These are phyloP conservation scores for Heimioporus sp. DNA, from an alignment of 768 basidiomycete species.

Conservation along the genomic window DNA sequence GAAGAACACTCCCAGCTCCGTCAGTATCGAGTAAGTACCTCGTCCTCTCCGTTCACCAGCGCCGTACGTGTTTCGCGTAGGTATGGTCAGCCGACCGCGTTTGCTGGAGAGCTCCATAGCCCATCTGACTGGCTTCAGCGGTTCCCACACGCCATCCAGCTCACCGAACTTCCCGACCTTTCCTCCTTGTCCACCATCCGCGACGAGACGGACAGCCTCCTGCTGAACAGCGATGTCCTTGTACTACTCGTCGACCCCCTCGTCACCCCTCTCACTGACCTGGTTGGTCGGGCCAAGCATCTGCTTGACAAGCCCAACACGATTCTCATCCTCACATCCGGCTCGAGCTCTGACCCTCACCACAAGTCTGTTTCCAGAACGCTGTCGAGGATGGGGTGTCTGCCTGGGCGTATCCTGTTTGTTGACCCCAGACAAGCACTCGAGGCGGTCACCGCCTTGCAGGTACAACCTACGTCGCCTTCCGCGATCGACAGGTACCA, in stretches of 20 bases:
- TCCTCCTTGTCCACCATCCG: slow-evolving; percentile 13
- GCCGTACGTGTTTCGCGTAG: slow-evolving; percentile 8
- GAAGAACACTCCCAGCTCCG: slow-evolving; percentile 29
- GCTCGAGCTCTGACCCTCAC: slow-evolving; percentile 18
- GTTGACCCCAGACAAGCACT: slow-evolving; percentile 62
- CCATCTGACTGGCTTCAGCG: slow-evolving; percentile 56
- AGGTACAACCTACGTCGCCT: slow-evolving; percentile 43
- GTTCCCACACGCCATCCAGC: slow-evolving; percentile 49
- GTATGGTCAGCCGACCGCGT: slow-evolving; percentile 21
- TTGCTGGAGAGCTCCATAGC: slow-evolving; percentile 33
- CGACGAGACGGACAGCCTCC: slow-evolving; percentile 16
- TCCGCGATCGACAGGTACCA: slow-evolving; percentile 63
- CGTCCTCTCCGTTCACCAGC: background rate
- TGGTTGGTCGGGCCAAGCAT: slow-evolving; percentile 26
- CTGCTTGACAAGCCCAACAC: slow-evolving; percentile 39
- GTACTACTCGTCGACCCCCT: slow-evolving; percentile 63
- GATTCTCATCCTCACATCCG: slow-evolving; percentile 42
- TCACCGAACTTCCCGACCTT: slow-evolving; percentile 39
- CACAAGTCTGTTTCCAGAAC: slow-evolving; percentile 18
- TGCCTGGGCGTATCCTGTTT: slow-evolving; percentile 37
- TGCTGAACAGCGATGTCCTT: slow-evolving; percentile 54
- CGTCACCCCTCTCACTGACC: slow-evolving; percentile 43
- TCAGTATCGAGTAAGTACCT: slow-evolving; percentile 27
- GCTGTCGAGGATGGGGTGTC: slow-evolving; percentile 22
- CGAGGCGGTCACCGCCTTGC: slow-evolving; percentile 48